Percentiles rank a stretch among this genome's conserved stretches.
These are phyloP conservation scores for Peronospora destructor DNA, from an alignment of 352 stramenopile species.

Conservation along the genomic window DNA sequence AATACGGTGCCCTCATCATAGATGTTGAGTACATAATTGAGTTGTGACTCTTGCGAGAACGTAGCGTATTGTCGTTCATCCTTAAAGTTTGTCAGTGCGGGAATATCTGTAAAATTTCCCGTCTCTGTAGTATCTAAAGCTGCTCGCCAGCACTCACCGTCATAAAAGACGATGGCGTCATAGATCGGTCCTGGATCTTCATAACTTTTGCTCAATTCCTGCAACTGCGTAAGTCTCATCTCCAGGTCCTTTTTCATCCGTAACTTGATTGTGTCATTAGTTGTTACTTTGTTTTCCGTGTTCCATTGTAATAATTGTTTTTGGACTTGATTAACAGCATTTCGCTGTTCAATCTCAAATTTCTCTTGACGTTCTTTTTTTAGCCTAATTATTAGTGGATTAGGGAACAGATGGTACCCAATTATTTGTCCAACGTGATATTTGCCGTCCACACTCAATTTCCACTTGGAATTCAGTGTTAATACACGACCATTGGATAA, in stretches of 20 bases:
- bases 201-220: conserved; percentile 65
- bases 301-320: conserved; percentile 50
- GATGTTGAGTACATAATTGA: conserved; percentile 94
- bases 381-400: conserved; percentile 53
- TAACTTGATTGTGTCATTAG: conserved; percentile 37
- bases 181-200: conserved; percentile 91
- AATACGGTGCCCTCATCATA: conserved; percentile 91
- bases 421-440: conserved; percentile 83
- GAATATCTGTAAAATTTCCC: conserved; percentile 71
- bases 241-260: conserved; percentile 81
- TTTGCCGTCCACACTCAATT: conserved; percentile 41
- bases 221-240: conserved; percentile 55
- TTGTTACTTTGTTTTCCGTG: conserved; percentile 60
- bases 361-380: conserved; percentile 80
- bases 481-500: conserved; percentile 44
- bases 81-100: conserved; percentile 71
- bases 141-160: conserved; percentile 69
- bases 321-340: conserved; percentile 62
- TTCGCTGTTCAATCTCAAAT: conserved; percentile 64
- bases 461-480: conserved; percentile 72
- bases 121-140: conserved; percentile 81
- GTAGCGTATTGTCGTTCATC: conserved; percentile 75
- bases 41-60: conserved; percentile 87
- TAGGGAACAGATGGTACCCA: conserved; percentile 87
- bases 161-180: conserved; percentile 89